phyloP scores from a whole-genome alignment of 257 asterid species.

The Nicotiana knightiana region DNA sequence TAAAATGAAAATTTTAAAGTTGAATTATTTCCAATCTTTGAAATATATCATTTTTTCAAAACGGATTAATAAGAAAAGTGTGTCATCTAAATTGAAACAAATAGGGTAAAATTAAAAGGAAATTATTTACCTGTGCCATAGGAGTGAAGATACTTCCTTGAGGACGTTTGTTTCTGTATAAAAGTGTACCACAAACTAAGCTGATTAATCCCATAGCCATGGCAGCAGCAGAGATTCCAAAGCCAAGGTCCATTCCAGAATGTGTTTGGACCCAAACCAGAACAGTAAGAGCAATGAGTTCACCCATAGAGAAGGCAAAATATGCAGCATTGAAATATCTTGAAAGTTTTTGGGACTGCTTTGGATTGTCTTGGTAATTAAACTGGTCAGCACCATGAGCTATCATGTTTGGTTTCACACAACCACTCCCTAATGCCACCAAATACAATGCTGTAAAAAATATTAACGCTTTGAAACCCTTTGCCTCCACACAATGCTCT shows the following conservation, averaged over 20 bases:
- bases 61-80: too few relatives aligned
- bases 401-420: constrained; percentile 92
- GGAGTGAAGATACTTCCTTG: constrained; percentile 75
- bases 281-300: constrained; percentile 69
- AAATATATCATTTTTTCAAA: too few relatives aligned
- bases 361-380: constrained; percentile 23
- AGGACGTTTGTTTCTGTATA: constrained; percentile 76
- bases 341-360: constrained; percentile 59
- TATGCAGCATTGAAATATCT: constrained; percentile 89
- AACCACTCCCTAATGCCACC: constrained; percentile 95
- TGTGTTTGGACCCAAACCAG: constrained; percentile 88
- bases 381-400: constrained; percentile 95
- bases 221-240: constrained; percentile 81
- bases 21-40: too few relatives aligned
- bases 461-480: constrained; percentile 54
- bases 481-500: constrained; percentile 48
- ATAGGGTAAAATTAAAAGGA: not conserved
- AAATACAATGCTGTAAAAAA: constrained; percentile 73
- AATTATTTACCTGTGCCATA: constrained; percentile 59
- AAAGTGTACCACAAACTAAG: constrained; percentile 50
- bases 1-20: too few relatives aligned
- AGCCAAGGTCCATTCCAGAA: constrained; percentile 96
- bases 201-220: constrained; percentile 74
- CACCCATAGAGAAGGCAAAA: constrained; percentile 85
- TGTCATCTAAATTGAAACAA: too few relatives aligned